These are phyloP conservation scores for Eucalyptus marginata DNA, from an alignment of 345 rosid species.

Conservation along the genomic window DNA sequence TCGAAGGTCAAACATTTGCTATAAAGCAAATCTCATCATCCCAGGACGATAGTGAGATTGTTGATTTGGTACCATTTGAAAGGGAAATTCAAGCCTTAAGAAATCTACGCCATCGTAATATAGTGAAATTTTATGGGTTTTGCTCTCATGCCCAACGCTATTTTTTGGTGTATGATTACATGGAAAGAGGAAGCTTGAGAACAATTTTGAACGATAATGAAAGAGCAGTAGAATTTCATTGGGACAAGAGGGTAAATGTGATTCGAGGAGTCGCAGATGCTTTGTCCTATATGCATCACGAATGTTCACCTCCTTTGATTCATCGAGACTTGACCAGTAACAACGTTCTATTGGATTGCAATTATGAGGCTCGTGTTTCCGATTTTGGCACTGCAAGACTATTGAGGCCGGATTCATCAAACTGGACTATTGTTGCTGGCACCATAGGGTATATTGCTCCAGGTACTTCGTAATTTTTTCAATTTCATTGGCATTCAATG, in stretches of 20 bases:
- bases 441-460: not conserved
- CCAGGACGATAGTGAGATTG: accelerated
- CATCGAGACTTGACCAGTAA: not conserved
- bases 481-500: not conserved
- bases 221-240: not conserved
- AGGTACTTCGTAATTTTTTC: not conserved
- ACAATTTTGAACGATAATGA: not conserved
- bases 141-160: accelerated
- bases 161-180: not conserved
- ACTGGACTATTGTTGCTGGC: not conserved
- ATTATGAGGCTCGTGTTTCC: not conserved
- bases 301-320: not conserved
- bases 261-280: not conserved
- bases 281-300: not conserved
- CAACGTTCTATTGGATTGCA: not conserved
- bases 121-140: not conserved
- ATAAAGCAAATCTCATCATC: not conserved
- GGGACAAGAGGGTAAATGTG: not conserved
- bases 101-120: not conserved
- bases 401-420: not conserved
- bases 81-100: not conserved
- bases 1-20: not conserved
- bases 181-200: not conserved
- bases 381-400: not conserved
- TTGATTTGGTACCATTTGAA: not conserved